Base-by-base conservation (phyloP, 2,329 filamentous ascomycete genomes). In the Stachybotrys elegans region DNA sequence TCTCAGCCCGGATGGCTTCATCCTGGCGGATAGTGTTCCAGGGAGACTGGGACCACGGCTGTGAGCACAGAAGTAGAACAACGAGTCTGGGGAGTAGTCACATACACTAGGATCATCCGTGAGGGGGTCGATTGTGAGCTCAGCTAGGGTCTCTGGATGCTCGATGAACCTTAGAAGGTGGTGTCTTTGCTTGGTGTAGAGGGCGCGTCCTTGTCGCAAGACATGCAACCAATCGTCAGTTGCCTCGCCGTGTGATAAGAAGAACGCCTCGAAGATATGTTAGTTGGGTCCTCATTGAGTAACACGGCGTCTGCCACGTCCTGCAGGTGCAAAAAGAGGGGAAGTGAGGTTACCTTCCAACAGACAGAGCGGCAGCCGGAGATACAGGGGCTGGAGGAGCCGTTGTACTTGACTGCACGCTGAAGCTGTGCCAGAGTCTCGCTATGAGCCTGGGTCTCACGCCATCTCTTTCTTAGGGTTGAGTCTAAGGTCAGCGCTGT, bases 11-110 rank as follows among this genome's bases (percentile, higher is more conserved):
- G 25, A 94, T 78, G 38, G 81, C 71, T 69, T 96, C 89, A 65
- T 98, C 92, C 55, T 84, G 79, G 37, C 89, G 84, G 25, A 93
- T 73, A n/a, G 83, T 83, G 61, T 88, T 84, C 91, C 92, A 97
- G 19, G 91, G 91, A 45, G 90, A 95, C 85, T 95, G 31, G n/a
- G n/a, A 14, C 14, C n/a, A 35, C 20, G 20, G 16, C 22, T 38
- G 40, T 55, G 22, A 57, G 48, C 41, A 38, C 7, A 13, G 20
- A 25, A 32, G 21, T 35, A 6, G 35, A n/a, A 35, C 19, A 22
- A 7, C 22, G 25, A 17, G 17, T 6, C 32, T 32, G 17, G 21
- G 22, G 13, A 6, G 12, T 22, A 23, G 34, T 21, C 12, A 55
- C 65, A 60, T 62, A 80, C 76, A 54, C 75, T 69, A 21, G 73